Evolutionary conservation across 2,329 filamentous ascomycete species (phyloP).

Genomic region (Xylaria sp.): DNA sequence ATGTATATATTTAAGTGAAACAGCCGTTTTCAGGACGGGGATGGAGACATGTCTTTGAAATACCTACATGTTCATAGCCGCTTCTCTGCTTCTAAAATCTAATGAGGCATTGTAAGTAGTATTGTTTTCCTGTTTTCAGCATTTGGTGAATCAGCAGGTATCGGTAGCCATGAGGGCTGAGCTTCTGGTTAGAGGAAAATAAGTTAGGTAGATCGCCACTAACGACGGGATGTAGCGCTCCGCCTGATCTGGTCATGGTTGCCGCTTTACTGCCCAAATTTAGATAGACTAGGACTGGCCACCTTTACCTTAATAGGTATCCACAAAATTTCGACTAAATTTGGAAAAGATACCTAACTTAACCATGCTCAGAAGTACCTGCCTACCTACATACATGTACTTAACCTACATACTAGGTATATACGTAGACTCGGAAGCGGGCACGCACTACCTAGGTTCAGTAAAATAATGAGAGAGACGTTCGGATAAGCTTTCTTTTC

Average conservation of each 20-base stretch:
- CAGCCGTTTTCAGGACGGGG: background rate
- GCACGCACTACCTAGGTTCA: too few relatives aligned
- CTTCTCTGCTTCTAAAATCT: background rate
- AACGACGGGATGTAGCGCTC: conserved; percentile 33
- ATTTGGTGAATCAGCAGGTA: background rate
- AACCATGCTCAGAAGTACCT: background rate
- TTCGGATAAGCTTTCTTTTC: too few relatives aligned
- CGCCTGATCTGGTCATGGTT: conserved; percentile 29
- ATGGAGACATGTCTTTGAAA: background rate
- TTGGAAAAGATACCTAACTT: background rate
- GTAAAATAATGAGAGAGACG: too few relatives aligned
- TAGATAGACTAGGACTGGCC: conserved; percentile 5
- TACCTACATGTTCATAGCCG: background rate
- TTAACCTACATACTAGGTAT: too few relatives aligned
- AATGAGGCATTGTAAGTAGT: background rate
- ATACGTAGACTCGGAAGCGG: too few relatives aligned
- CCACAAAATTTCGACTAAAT: background rate
- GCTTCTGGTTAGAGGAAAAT: background rate
- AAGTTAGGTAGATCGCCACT: conserved; percentile 21
- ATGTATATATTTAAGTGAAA: background rate
- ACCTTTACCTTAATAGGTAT: background rate
- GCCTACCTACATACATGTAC: too few relatives aligned
- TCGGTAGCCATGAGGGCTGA: background rate
- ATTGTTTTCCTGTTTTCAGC: background rate
- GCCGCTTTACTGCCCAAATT: conserved; percentile 21